A percentile compares a stretch with the other conserved stretches of the same genome.
Evolutionary conservation across 257 asterid genomes (phyloP).

Genomic region (Plantago major): DNA sequence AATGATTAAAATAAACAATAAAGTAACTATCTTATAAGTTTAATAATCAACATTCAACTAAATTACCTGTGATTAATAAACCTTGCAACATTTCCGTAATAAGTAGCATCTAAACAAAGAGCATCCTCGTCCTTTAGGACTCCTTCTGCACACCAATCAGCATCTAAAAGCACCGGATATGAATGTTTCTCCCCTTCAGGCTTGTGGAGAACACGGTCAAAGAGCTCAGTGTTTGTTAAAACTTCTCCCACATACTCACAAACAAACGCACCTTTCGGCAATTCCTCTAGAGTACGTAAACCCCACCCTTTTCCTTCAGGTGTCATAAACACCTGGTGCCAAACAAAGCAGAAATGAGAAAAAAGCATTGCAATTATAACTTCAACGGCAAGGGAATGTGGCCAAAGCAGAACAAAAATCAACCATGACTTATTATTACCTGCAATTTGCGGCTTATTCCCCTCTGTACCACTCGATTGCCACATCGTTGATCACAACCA

Average conservation of each 20-base stretch:
- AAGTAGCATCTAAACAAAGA: conserved; percentile 88
- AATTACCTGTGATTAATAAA: conserved; percentile 89
- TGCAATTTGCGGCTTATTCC: conserved; percentile 74
- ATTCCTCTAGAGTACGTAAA: conserved; percentile 87
- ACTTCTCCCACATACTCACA: conserved; percentile 98
- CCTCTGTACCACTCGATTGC: conserved; percentile 94
- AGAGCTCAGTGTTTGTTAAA: conserved; percentile 71
- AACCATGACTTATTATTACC: conserved; percentile 38
- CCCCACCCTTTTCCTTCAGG: conserved; percentile 94
- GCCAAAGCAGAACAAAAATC: conserved; percentile 7
- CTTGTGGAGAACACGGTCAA: conserved; percentile 60
- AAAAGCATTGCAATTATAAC: background rate
- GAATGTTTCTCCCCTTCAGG: conserved; percentile 58
- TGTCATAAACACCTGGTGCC: conserved; percentile 75
- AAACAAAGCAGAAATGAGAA: conserved; percentile 16
- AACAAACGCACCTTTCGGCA: conserved; percentile 90
- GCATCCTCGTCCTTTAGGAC: conserved; percentile 88
- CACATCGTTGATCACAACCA: conserved; percentile 80
- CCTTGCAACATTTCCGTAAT: conserved; percentile 89
- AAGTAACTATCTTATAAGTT: conserved; percentile 7
- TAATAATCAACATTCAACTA: conserved; percentile 3
- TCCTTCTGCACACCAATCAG: conserved; percentile 82
- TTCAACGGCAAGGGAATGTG: conserved; percentile 2
- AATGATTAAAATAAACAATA: conserved; percentile 1
- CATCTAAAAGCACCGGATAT: conserved; percentile 94